Conservation (phyloP, 352 stramenopile species). For the Globisporangium abappressorium region DNA sequence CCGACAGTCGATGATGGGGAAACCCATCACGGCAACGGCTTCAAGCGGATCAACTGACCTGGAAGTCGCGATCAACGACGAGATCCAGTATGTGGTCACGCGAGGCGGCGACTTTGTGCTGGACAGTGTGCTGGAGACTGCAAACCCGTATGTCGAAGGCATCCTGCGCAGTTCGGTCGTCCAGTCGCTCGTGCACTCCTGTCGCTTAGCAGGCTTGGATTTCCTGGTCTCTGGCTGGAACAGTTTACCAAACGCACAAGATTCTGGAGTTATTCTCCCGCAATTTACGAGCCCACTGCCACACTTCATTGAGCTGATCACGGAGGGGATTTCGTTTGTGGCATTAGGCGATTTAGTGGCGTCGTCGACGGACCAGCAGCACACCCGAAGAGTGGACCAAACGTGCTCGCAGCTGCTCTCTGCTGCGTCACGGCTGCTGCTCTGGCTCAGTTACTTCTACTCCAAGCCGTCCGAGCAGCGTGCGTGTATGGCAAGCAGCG, state of each 20-base stretch:
- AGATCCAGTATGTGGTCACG: slow-evolving; percentile 43
- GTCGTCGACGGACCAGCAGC: slow-evolving; percentile 41
- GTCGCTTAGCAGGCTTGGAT: slow-evolving; percentile 48
- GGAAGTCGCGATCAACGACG: slow-evolving; percentile 46
- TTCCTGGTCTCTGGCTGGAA: slow-evolving; percentile 57
- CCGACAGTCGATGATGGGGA: slow-evolving; percentile 28
- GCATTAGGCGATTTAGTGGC: slow-evolving; percentile 55
- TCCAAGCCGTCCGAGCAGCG: slow-evolving; percentile 35
- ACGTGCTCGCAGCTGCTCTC: slow-evolving; percentile 59
- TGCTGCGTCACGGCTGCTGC: slow-evolving; percentile 44
- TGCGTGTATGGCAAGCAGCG: slow-evolving; percentile 29
- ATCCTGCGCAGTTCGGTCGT: slow-evolving; percentile 38
- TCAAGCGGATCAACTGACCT: slow-evolving; percentile 22
- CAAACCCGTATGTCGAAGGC: slow-evolving; percentile 31
- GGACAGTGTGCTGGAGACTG: slow-evolving; percentile 39
- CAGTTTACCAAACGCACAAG: neutral
- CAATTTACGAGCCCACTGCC: slow-evolving; percentile 42
- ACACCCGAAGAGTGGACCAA: slow-evolving; percentile 66
- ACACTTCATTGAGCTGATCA: slow-evolving; percentile 56
- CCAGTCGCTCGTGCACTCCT: slow-evolving; percentile 45
- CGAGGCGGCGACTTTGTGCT: slow-evolving; percentile 37
- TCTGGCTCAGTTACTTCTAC: slow-evolving; percentile 72
- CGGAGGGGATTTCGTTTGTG: slow-evolving; percentile 48
- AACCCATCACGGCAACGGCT: neutral
- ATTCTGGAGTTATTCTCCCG: slow-evolving; percentile 9